Evolutionary conservation across 148 eudicot species (phyloP), one percentile per base, ranked within the genome.

Genomic region (Mesembryanthemum crystallinum): DNA sequence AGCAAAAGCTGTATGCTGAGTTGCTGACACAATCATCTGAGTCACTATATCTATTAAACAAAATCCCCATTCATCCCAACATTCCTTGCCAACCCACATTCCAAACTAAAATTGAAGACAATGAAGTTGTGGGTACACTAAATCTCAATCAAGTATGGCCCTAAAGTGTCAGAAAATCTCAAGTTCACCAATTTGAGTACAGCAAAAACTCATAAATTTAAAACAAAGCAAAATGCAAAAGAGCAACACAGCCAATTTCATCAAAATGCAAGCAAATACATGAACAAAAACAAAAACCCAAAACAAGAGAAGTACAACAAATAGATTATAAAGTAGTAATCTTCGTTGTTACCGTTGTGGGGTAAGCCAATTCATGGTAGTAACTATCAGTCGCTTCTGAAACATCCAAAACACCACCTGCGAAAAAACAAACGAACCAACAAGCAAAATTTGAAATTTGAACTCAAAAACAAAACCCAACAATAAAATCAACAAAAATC

Each of bases 381-480:
- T 78, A 90, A 73, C 77, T 79, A 80, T 64, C 79, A 28, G 78
- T 84, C 18, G 93, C 97, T 84, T 82, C 77, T 32, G 90, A 80
- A 80, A 90, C 77, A 81, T 94, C 97, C 82, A 94, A 82, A 82
- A 89, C 87, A 29, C 92, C 92, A 73, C 91, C 98, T 94, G 75
- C 78, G 83, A 59, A 33, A 73, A 13, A 20, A n/a, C 63, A 49
- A 67, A 49, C 33, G 23, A 37, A 35, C 35, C 49, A 37, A 20
- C 2, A n/a, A 58, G 8, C 23, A 13, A 54, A 49, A 49, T 7
- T 25, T 52, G 24, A 75, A 55, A 77, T 14, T 35, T 7, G n/a
- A n/a, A n/a, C n/a, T n/a, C n/a, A n/a, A n/a, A n/a, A 59, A 27
- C 5, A 37, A 62, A 43, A 70, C 1, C 25, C 61, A 55, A 49